phyloP scores from a whole-genome alignment of 805 yeast species.

The Ogataea wickerhamii region DNA sequence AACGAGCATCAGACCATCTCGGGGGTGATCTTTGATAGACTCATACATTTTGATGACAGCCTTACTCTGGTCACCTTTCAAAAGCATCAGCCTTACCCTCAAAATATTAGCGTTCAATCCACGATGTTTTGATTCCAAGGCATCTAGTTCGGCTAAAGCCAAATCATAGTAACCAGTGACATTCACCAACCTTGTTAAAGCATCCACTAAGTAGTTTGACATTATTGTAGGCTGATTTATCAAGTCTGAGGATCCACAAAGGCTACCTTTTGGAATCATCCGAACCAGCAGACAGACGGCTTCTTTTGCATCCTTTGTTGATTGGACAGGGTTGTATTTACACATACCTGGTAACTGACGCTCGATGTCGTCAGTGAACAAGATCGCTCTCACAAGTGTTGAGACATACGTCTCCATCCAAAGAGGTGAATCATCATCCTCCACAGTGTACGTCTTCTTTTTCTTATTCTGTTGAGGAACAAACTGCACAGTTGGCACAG shows the following conservation, averaged over 20 bases:
- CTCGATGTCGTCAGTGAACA: constrained; percentile 51
- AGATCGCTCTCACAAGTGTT: constrained; percentile 49
- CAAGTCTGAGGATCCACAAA: constrained; percentile 40
- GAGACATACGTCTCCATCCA: constrained; percentile 68
- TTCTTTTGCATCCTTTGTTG: constrained; percentile 33
- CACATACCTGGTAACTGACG: constrained; percentile 57
- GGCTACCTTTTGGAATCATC: constrained; percentile 44
- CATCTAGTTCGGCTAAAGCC: constrained; percentile 39
- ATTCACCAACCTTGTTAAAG: constrained; percentile 40
- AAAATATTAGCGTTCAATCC: constrained; percentile 32
- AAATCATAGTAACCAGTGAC: constrained; percentile 37
- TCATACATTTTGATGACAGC: constrained; percentile 45
- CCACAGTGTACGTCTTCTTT: constrained; percentile 33
- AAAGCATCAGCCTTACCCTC: constrained; percentile 39
- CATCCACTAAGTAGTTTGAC: constrained; percentile 54
- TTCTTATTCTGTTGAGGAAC: constrained; percentile 46
- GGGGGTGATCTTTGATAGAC: constrained; percentile 40
- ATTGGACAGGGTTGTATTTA: constrained; percentile 44
- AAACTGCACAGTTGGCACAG: constrained; percentile 38
- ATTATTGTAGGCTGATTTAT: constrained; percentile 32
- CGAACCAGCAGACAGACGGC: constrained; percentile 38
- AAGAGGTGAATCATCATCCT: constrained; percentile 49
- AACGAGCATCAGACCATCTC: constrained; percentile 54
- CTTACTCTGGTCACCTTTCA: constrained; percentile 42
- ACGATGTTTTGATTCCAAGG: constrained; percentile 11